Evolutionary conservation across 2,329 filamentous ascomycete species (phyloP).

Genomic region (Canariomyces notabilis): DNA sequence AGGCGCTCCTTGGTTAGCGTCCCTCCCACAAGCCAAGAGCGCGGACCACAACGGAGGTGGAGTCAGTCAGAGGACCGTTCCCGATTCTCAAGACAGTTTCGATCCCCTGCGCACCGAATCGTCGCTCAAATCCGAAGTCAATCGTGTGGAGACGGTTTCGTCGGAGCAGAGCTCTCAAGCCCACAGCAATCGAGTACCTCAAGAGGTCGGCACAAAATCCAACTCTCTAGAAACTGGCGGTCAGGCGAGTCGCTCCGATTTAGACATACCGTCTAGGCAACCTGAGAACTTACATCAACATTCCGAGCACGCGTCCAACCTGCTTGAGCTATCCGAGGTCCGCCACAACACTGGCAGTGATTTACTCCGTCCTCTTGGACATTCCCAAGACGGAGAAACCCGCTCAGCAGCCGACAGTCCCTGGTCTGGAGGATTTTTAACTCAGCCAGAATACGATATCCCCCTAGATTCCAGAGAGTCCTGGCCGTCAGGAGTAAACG

Average conservation of each 20-base stretch:
- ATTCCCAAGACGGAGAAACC: not conserved
- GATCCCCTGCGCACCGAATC: constrained; percentile 15
- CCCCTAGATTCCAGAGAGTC: not conserved
- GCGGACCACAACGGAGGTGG: not conserved
- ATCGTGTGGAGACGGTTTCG: constrained; percentile 14
- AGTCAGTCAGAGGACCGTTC: constrained; percentile 36
- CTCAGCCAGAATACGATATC: constrained; percentile 13
- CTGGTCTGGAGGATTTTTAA: constrained; percentile 12
- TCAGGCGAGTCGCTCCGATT: constrained; percentile 1
- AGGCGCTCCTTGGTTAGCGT: not conserved
- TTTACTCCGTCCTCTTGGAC: not conserved
- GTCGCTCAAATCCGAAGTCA: not conserved
- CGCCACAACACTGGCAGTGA: not conserved
- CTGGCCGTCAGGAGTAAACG: not conserved
- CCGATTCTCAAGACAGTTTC: constrained; percentile 39
- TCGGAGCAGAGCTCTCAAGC: constrained; percentile 21
- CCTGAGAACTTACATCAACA: not conserved
- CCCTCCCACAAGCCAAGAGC: not conserved
- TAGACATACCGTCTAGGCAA: constrained; percentile 17
- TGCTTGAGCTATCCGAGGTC: constrained; percentile 1
- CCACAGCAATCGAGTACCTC: not conserved
- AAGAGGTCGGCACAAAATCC: not conserved
- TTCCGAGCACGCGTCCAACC: not conserved
- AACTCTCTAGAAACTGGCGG: not conserved
- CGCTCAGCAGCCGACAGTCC: not conserved